phyloP scores from a whole-genome alignment of 2,329 filamentous ascomycete species.

The Fusarium proliferatum region DNA sequence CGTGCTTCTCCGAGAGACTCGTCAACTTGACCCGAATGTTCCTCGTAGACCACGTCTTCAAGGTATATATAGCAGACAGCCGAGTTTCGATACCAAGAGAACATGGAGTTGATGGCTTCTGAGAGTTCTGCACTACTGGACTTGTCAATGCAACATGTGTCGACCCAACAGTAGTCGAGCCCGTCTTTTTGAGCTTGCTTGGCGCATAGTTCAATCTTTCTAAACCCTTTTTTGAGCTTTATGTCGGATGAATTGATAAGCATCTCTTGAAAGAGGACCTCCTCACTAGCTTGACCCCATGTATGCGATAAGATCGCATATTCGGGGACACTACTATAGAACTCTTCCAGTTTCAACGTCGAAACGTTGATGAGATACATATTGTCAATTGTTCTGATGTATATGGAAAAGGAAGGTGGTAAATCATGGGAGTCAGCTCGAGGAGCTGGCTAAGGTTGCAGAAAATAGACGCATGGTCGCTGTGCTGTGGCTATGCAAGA shows the following conservation, averaged over 20 bases:
- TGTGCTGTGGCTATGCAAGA: neutral
- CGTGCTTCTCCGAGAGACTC: constrained; percentile 11
- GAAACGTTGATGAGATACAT: constrained; percentile 38
- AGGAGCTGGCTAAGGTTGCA: neutral
- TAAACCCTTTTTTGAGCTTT: constrained; percentile 33
- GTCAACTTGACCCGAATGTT: neutral
- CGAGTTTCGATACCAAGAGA: constrained; percentile 43
- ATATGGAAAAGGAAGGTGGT: accelerated
- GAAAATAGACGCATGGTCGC: neutral
- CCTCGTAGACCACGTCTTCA: constrained; percentile 19
- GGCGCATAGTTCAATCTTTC: constrained; percentile 40
- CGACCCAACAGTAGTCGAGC: constrained; percentile 44
- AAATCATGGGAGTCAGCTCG: neutral
- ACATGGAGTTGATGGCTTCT: constrained; percentile 46
- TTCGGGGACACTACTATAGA: constrained; percentile 19
- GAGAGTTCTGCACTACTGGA: constrained; percentile 44
- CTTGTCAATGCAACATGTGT: constrained; percentile 46
- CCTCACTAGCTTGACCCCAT: constrained; percentile 22
- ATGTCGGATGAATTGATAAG: neutral
- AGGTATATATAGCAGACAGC: constrained; percentile 43
- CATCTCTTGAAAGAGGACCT: constrained; percentile 11
- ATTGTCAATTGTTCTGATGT: neutral
- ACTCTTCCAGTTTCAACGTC: constrained; percentile 22
- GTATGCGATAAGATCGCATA: constrained; percentile 39
- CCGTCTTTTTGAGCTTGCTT: constrained; percentile 19